A percentile compares a stretch with the other conserved stretches of the same genome.
Evolutionary conservation across 176 grass and related monocot species (phyloP).

Genomic region (Secale cereale): DNA sequence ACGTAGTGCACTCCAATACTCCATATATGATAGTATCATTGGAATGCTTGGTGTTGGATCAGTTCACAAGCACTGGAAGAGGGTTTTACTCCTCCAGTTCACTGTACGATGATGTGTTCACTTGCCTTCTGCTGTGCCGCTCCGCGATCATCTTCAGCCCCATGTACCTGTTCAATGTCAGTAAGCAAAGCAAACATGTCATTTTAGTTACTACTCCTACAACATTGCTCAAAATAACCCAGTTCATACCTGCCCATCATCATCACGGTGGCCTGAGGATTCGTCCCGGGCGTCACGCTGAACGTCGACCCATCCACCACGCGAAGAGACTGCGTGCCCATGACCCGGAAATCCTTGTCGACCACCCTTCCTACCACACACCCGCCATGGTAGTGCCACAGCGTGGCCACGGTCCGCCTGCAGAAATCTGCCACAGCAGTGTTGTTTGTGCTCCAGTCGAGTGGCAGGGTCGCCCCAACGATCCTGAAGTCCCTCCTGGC

Average conservation of each 20-base stretch:
- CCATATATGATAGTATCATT: no score
- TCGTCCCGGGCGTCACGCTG: slow-evolving; percentile 73
- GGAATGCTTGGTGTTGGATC: slow-evolving; percentile 20
- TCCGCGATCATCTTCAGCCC: slow-evolving; percentile 67
- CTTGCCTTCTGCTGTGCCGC: slow-evolving; percentile 44
- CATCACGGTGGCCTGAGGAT: slow-evolving; percentile 87
- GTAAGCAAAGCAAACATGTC: not conserved
- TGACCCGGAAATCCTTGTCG: slow-evolving; percentile 71
- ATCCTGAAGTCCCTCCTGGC: slow-evolving; percentile 57
- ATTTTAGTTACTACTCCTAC: not conserved
- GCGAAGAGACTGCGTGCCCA: slow-evolving; percentile 40
- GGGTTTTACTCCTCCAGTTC: not conserved
- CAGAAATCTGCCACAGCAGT: slow-evolving; percentile 55
- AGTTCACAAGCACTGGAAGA: not conserved
- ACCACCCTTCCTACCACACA: slow-evolving; percentile 73
- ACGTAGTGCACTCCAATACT: not conserved
- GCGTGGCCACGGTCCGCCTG: slow-evolving; percentile 58
- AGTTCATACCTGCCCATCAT: slow-evolving; percentile 87
- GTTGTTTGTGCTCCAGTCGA: slow-evolving; percentile 49
- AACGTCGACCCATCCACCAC: slow-evolving; percentile 81
- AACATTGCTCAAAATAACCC: not conserved
- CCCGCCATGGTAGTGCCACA: slow-evolving; percentile 96
- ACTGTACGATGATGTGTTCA: not conserved
- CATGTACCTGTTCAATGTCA: slow-evolving; percentile 46
- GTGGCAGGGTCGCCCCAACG: slow-evolving; percentile 50